Conservation (phyloP, 2,329 filamentous ascomycete genomes). For the Diplodia corticola region DNA sequence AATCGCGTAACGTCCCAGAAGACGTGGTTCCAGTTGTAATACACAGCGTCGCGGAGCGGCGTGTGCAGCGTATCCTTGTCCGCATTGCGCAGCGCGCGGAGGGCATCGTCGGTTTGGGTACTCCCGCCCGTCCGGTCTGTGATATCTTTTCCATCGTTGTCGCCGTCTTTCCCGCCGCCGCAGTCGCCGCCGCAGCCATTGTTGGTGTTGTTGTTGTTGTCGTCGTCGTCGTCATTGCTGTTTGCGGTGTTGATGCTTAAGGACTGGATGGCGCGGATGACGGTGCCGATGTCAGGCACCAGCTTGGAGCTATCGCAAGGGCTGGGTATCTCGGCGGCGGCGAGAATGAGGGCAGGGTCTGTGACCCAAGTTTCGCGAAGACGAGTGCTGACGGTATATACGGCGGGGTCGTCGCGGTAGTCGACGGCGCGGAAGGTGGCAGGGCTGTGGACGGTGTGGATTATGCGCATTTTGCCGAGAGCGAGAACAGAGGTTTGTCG, state of each 20-base stretch:
- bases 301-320: not conserved
- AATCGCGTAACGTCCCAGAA: constrained; percentile 8
- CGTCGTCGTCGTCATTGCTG: not conserved
- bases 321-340: not conserved
- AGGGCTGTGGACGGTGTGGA: not conserved
- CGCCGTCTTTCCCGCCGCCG: not conserved
- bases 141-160: no score
- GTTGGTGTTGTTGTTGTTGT: not conserved
- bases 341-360: not conserved
- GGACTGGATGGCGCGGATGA: not conserved
- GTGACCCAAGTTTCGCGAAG: constrained; percentile 5
- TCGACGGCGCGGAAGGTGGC: not conserved
- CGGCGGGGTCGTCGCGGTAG: constrained; percentile 5
- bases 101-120: not conserved
- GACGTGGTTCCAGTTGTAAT: constrained; percentile 9
- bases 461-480: not conserved
- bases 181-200: not conserved
- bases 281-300: not conserved
- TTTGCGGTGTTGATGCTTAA: not conserved
- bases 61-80: not conserved
- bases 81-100: not conserved
- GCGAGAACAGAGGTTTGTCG: not conserved
- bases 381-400: not conserved
- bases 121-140: no score
- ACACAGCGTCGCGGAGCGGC: not conserved